Evolutionary conservation across 2,329 filamentous ascomycete species (phyloP).

Genomic region (Chrysoporthe puriensis): DNA sequence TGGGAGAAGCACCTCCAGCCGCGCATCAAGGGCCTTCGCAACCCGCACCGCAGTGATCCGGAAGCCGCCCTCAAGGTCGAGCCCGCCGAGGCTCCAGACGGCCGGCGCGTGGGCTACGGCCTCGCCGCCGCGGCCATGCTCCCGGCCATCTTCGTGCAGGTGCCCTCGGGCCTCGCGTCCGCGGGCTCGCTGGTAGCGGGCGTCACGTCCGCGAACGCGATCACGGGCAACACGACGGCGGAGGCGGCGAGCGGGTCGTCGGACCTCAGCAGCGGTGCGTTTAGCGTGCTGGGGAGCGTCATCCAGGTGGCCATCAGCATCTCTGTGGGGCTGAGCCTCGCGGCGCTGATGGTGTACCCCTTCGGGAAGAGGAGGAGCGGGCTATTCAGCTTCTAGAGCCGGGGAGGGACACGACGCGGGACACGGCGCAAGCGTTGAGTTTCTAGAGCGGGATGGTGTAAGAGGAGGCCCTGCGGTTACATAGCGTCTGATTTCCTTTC

Average conservation of each 20-base stretch:
- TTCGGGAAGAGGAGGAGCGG: conserved; percentile 62
- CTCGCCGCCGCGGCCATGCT: conserved; percentile 84
- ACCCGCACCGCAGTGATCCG: conserved; percentile 31
- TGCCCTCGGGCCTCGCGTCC: conserved; percentile 65
- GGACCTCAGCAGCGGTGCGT: conserved; percentile 49
- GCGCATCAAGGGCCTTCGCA: conserved; percentile 38
- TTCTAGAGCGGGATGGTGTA: background rate
- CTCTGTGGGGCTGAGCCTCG: conserved; percentile 63
- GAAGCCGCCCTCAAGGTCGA: conserved; percentile 32
- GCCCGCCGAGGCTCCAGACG: conserved; percentile 36
- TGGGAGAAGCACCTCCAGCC: conserved; percentile 56
- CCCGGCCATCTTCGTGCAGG: conserved; percentile 80
- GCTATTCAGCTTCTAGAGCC: conserved; percentile 53
- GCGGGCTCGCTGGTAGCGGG: conserved; percentile 63
- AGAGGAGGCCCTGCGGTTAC: background rate
- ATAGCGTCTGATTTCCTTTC: background rate
- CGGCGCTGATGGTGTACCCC: conserved; percentile 58
- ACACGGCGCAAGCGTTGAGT: background rate
- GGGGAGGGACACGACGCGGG: background rate
- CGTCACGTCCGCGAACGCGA: conserved; percentile 58
- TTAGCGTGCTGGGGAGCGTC: conserved; percentile 60
- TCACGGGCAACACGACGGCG: conserved; percentile 49
- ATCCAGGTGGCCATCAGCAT: conserved; percentile 66
- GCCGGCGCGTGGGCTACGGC: conserved; percentile 65
- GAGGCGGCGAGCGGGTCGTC: conserved; percentile 32